Percentiles rank a stretch among this genome's conserved stretches.
phyloP scores from a whole-genome alignment of 306 rosid species.

The Ormosia semicastrata region DNA sequence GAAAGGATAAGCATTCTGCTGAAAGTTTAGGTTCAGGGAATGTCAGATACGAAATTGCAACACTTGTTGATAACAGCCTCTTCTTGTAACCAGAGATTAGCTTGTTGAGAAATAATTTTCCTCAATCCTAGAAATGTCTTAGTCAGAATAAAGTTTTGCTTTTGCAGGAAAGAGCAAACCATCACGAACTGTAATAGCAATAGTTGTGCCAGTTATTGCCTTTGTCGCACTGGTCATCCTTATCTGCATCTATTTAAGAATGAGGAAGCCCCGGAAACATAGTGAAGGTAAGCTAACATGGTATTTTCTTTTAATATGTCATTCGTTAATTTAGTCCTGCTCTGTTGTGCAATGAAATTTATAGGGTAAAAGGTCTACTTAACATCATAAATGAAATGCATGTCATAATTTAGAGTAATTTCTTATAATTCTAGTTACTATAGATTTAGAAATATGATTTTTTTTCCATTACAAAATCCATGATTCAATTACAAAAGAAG shows the following conservation, averaged over 20 bases:
- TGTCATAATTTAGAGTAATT: neutral
- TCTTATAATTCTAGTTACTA: neutral
- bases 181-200: conserved; percentile 8
- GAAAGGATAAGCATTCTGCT: no score
- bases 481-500: neutral
- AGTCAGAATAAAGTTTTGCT: neutral
- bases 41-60: neutral
- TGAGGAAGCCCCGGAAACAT: conserved; percentile 14
- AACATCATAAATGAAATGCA: neutral
- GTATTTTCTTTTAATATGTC: neutral
- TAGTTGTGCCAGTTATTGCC: conserved; percentile 27
- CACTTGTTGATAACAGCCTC: no score
- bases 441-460: neutral
- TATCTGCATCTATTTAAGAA: conserved; percentile 30
- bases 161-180: conserved; percentile 36
- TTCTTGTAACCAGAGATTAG: neutral
- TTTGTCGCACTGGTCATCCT: conserved; percentile 8
- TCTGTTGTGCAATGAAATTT: neutral
- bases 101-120: neutral
- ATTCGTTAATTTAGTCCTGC: neutral
- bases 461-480: neutral
- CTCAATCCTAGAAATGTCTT: neutral
- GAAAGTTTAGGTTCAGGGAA: neutral
- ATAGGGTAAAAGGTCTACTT: neutral
- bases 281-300: conserved; percentile 16